These are phyloP conservation scores for Pittosporum tobira DNA, from an alignment of 129 eudicot genomes.

Conservation along the genomic window DNA sequence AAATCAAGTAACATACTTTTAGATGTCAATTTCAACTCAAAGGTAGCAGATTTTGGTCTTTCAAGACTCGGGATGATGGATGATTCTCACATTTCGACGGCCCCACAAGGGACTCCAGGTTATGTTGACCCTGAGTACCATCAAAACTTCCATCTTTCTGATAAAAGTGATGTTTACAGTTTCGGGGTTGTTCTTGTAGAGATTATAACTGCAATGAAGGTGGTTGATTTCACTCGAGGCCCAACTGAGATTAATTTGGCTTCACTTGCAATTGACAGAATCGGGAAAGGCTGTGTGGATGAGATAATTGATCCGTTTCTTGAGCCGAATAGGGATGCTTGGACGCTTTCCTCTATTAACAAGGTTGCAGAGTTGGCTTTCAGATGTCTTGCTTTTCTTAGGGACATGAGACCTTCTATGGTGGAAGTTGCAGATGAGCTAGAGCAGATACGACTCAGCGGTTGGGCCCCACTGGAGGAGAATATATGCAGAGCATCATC, in stretches of 20 bases:
- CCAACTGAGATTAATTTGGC: constrained; percentile 77
- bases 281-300: constrained; percentile 66
- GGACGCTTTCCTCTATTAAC: constrained; percentile 70
- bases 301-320: constrained; percentile 77
- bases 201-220: constrained; percentile 74
- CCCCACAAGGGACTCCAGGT: constrained; percentile 97
- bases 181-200: constrained; percentile 90
- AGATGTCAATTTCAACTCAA: constrained; percentile 54
- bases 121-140: constrained; percentile 94
- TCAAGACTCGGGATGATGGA: constrained; percentile 78
- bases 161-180: constrained; percentile 91
- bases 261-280: constrained; percentile 61
- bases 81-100: constrained; percentile 86
- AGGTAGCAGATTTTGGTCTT: constrained; percentile 94
- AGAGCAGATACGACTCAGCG: constrained; percentile 55
- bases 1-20: constrained; percentile 87
- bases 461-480: constrained; percentile 58
- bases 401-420: constrained; percentile 94
- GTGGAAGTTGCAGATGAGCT: constrained; percentile 83
- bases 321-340: constrained; percentile 70
- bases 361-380: constrained; percentile 89
- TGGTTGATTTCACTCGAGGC: constrained; percentile 74
- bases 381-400: constrained; percentile 82
- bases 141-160: constrained; percentile 88
- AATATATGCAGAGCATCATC: constrained; percentile 39